Evolutionary conservation across 345 rosid genomes (phyloP), one percentile per base, ranked within the genome.

Genomic region (Brassica nigra): DNA sequence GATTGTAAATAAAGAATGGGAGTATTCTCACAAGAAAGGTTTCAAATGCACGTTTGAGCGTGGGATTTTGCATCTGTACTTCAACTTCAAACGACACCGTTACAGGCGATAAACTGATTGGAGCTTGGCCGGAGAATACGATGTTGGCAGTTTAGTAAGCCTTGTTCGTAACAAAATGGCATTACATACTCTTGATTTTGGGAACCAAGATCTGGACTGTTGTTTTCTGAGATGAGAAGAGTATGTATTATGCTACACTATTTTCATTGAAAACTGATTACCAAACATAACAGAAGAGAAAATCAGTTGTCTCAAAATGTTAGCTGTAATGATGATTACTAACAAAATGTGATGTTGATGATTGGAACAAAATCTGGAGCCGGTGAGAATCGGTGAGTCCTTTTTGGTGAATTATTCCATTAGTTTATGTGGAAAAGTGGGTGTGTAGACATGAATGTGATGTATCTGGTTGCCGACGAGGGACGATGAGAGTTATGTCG

Each of bases 1-100:
- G 64, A 88, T 95, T 63, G 99, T 95, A 44, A 95, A 95, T 83
- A 92, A 93, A 76, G 99, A 95, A 79, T 95, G 97, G 99, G 99
- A 95, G 74, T 92, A 92, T 78, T 95, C 99, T 42, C 98, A 91
- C 67, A 95, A 95, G 91, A 95, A 95, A 83, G 99, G 97, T 55
- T 90, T 90, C 72, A 95, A 95, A 74, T 91, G 97, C 75, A 95
- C 99, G 15, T 95, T 95, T 16, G 99, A 95, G 74, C 92, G 97
- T 9, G 99, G 97, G 37, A 95, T 92, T 75, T 76, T 95, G 65
- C 99, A 95, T 36, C 85, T 90, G 8, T 92, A 92, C 82, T 90
- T 92, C 86, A 95, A 95, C 91, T 92, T 95, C 82, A 92, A 89
- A 81, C 93, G 97, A 29, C 82, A 92, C 74, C 91, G 99, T 36